Base-by-base conservation (phyloP, 192 early-diverging fungal genomes). In the Coemansia sp. region DNA sequence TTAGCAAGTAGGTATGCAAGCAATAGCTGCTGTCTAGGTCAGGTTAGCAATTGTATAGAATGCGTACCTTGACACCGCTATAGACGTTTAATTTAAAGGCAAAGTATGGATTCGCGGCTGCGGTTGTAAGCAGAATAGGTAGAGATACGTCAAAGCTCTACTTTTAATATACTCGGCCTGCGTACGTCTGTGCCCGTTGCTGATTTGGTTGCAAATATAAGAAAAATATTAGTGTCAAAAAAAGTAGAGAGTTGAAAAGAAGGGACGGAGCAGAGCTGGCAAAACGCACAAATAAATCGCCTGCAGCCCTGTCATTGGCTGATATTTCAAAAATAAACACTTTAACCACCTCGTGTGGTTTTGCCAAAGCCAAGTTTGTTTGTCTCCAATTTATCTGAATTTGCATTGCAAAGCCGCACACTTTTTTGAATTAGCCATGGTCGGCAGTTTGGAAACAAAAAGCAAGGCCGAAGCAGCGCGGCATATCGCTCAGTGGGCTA, bases 401-500 rank as follows among this genome's bases (percentile, higher is more conserved):
- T 22, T 50, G 48, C 19, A 15, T 17, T 21, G 21, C 2, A 22
- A 19, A 50, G 48, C 3, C 8, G 48, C 21, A 17, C n/a, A 17
- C 19, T 50, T 11, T 11, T 14, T 56, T 25, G 19, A n/a, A 56
- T 26, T 56, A 14, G 19, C 34, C 21, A 67, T 70, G 65, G 48
- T 40, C 23, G 40, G 40, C 5, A 19, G 52, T 2, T 53, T 11
- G 14, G 47, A 8, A 20, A 19, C 49, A 0, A 14, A 38, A 9
- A 65, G 60, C 60, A 80, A 80, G 52, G 36, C 61, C 14, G 65
- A 71, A 34, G 46, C 42, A 10, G 77, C 77, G 25, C 49, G 57
- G 47, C 60, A 61, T 11, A 60, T 81, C 38, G 68, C 74, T 10
- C 51, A 57, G 23, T 81, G 78, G 78, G 78, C 78, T 14, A 81